These are phyloP conservation scores for Cladosporium sp. DNA, from an alignment of 2,329 filamentous ascomycete species.

Conservation along the genomic window DNA sequence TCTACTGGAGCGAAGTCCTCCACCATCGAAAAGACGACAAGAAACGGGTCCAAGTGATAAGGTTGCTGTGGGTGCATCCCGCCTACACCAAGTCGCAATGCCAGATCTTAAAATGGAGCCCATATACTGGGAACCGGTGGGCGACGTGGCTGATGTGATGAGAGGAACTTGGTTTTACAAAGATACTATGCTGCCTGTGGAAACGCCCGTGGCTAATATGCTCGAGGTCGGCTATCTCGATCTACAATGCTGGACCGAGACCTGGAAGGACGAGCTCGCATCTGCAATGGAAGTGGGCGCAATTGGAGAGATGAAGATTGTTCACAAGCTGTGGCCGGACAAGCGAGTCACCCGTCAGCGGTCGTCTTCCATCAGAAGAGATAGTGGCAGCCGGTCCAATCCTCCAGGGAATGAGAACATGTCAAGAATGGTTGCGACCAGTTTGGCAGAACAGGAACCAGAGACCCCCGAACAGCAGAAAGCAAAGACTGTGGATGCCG, in stretches of 20 bases:
- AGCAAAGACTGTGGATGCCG: conserved; percentile 40
- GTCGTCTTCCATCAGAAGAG: not conserved
- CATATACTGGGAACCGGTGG: conserved; percentile 94
- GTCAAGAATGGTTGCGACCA: conserved; percentile 22
- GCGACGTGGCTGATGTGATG: conserved; percentile 77
- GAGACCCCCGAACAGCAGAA: conserved; percentile 43
- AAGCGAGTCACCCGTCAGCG: conserved; percentile 43
- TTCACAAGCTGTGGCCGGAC: conserved; percentile 75
- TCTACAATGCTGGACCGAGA: conserved; percentile 81
- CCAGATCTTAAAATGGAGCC: conserved; percentile 81
- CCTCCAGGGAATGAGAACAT: conserved; percentile 18
- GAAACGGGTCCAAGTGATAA: conserved; percentile 45
- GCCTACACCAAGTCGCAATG: conserved; percentile 81
- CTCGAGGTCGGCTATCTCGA: conserved; percentile 88
- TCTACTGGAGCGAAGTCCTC: conserved; percentile 27
- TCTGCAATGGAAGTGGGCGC: conserved; percentile 89
- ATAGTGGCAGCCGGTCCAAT: conserved; percentile 14
- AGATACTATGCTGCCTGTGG: conserved; percentile 88
- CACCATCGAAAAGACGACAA: conserved; percentile 23
- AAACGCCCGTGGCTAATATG: conserved; percentile 81
- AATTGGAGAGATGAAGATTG: conserved; percentile 84
- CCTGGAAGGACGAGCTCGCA: conserved; percentile 85
- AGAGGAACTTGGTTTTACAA: conserved; percentile 97
- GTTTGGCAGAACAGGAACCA: conserved; percentile 30
- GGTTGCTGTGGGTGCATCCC: conserved; percentile 83